Conservation (phyloP, 768 basidiomycete species). For the Arthromyces matolae region DNA sequence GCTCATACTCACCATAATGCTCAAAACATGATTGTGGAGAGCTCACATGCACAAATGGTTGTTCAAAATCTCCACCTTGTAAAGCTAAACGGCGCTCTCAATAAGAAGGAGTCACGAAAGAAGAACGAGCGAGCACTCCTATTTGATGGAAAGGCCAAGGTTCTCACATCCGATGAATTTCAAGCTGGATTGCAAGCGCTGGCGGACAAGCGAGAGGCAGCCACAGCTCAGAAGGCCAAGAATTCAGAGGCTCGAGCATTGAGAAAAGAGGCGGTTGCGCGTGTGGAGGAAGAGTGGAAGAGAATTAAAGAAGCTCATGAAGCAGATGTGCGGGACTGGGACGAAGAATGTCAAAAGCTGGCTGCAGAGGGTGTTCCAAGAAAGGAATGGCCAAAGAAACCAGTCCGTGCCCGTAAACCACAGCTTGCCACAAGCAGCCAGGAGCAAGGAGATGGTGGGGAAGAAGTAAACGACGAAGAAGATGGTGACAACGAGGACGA, state of each 20-base stretch:
- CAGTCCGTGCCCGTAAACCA: constrained; percentile 14
- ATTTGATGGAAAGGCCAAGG: background rate
- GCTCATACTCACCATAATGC: constrained; percentile 9
- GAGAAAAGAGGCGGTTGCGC: constrained; percentile 6
- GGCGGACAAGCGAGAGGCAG: background rate
- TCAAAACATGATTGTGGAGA: constrained; percentile 8
- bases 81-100: constrained; percentile 12
- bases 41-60: constrained; percentile 17
- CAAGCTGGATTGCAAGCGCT: background rate
- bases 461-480: constrained; percentile 9
- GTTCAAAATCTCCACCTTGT: constrained; percentile 14
- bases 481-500: constrained; percentile 5
- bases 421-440: constrained; percentile 5
- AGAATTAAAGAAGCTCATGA: constrained; percentile 13
- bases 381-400: constrained; percentile 15
- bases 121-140: constrained; percentile 4
- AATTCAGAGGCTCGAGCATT: background rate
- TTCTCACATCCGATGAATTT: background rate
- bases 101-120: constrained; percentile 14
- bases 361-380: constrained; percentile 7
- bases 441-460: constrained; percentile 7
- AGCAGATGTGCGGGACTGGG: constrained; percentile 9
- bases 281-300: constrained; percentile 13
- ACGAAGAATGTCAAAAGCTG: constrained; percentile 11
- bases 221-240: background rate